Percentiles rank a stretch among this genome's conserved stretches.
Conservation (phyloP, 2,329 filamentous ascomycete species). For the Hymenoscyphus repandus region DNA sequence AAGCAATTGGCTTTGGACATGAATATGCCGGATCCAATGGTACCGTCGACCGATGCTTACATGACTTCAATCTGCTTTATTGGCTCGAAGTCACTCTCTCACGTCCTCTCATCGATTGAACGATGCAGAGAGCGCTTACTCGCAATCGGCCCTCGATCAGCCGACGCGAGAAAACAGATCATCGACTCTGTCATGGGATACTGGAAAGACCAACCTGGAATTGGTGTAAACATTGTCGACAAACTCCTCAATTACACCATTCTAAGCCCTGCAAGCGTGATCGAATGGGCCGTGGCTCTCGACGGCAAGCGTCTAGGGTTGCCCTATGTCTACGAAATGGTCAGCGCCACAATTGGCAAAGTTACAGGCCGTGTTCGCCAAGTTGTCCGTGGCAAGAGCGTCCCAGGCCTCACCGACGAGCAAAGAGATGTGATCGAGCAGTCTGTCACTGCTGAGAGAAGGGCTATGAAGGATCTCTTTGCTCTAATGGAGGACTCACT, state of each 20-base stretch:
- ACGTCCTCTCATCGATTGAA: slow-evolving; percentile 93
- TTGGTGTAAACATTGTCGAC: slow-evolving; percentile 88
- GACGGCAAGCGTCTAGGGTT: slow-evolving; percentile 60
- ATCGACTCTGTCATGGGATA: slow-evolving; percentile 86
- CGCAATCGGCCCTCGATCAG: slow-evolving; percentile 68
- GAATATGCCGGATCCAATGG: slow-evolving; percentile 66
- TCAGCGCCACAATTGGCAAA: slow-evolving; percentile 82
- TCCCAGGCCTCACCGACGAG: slow-evolving; percentile 49
- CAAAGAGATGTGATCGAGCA: slow-evolving; percentile 48
- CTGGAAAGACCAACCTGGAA: slow-evolving; percentile 88
- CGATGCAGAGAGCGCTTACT: slow-evolving; percentile 86
- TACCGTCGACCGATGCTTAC: slow-evolving; percentile 88
- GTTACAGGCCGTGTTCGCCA: slow-evolving; percentile 83
- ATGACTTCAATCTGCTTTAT: slow-evolving; percentile 90
- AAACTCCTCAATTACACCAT: slow-evolving; percentile 98
- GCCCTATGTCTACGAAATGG: slow-evolving; percentile 81
- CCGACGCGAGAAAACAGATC: slow-evolving; percentile 78
- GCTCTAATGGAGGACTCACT: slow-evolving; percentile 74
- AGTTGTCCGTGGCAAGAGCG: slow-evolving; percentile 61
- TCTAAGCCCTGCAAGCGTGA: slow-evolving; percentile 75
- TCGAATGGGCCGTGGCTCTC: slow-evolving; percentile 79
- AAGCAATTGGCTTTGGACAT: slow-evolving; percentile 69
- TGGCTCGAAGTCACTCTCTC: slow-evolving; percentile 91
- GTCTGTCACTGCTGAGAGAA: slow-evolving; percentile 62
- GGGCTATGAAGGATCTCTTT: slow-evolving; percentile 75